Evolutionary conservation across 177 flowering plant genomes (phyloP).

Genomic region (Telopea speciosissima): DNA sequence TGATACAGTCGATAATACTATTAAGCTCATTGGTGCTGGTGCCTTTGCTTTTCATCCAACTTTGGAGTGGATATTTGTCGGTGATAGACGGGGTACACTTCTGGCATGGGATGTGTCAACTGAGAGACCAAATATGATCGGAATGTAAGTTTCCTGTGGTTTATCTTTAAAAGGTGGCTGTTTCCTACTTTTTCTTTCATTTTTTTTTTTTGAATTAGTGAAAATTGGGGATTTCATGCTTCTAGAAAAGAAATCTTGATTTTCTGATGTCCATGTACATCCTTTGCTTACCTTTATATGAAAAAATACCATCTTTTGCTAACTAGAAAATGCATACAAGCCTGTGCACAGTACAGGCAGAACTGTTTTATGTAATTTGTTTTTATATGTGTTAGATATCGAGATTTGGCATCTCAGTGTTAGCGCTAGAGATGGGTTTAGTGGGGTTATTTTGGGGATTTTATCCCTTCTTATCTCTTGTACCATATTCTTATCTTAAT

Average conservation of each 20-base stretch:
- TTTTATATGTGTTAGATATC: too few relatives aligned
- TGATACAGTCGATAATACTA: constrained; percentile 81
- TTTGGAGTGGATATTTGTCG: constrained; percentile 96
- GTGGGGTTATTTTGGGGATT: too few relatives aligned
- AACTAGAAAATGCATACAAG: too few relatives aligned
- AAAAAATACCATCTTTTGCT: too few relatives aligned
- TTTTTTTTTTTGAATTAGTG: too few relatives aligned
- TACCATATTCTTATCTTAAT: too few relatives aligned
- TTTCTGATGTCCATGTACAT: constrained; percentile 3
- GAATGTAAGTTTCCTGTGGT: constrained; percentile 61
- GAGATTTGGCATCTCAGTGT: too few relatives aligned
- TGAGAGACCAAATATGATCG: constrained; percentile 95
- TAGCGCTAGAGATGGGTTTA: too few relatives aligned
- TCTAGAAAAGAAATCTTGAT: background rate
- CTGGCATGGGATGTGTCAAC: constrained; percentile 99
- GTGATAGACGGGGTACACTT: constrained; percentile 94
- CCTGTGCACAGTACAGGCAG: too few relatives aligned
- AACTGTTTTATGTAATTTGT: too few relatives aligned
- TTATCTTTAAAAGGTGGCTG: background rate
- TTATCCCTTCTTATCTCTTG: too few relatives aligned
- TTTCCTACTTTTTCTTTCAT: background rate
- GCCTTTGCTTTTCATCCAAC: constrained; percentile 96
- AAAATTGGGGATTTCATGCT: background rate
- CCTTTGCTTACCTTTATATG: background rate
- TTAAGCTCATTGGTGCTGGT: constrained; percentile 91